Percentiles rank a stretch among this genome's conserved stretches.
phyloP scores from a whole-genome alignment of 2,329 filamentous ascomycete genomes.

The Fusarium sp. region DNA sequence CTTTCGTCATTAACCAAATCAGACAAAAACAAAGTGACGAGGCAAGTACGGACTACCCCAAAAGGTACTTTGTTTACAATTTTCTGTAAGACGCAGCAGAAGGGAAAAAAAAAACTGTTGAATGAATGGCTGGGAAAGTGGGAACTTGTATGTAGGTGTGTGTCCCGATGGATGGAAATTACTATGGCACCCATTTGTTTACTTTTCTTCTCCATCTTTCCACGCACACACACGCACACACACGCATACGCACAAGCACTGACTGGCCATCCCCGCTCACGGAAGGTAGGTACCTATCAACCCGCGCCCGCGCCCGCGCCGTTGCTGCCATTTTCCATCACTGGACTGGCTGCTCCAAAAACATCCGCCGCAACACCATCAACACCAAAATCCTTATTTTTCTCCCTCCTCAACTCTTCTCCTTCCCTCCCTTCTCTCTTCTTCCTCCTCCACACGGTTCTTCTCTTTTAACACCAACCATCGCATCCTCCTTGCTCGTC shows the following conservation, averaged over 20 bases:
- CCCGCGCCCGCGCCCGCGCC: conserved; percentile 3
- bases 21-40: conserved; percentile 4
- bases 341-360: neutral
- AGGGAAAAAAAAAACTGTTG: neutral
- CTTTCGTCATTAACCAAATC: neutral
- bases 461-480: conserved; percentile 11
- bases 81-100: neutral
- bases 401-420: conserved; percentile 3
- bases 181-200: conserved; percentile 36
- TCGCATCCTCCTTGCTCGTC: conserved; percentile 7
- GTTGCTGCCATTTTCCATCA: conserved; percentile 20
- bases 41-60: neutral
- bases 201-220: conserved; percentile 33
- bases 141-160: neutral
- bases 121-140: neutral
- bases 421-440: neutral
- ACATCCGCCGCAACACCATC: conserved; percentile 28
- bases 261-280: neutral
- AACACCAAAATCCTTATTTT: conserved; percentile 29
- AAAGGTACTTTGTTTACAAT: conserved; percentile 4
- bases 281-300: neutral
- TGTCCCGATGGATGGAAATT: neutral
- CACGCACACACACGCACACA: conserved; percentile 2
- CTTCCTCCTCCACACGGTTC: neutral
- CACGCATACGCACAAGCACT: conserved; percentile 16